Base-by-base conservation (phyloP, 2,329 filamentous ascomycete genomes). In the Scleromitrula shiraiana region DNA sequence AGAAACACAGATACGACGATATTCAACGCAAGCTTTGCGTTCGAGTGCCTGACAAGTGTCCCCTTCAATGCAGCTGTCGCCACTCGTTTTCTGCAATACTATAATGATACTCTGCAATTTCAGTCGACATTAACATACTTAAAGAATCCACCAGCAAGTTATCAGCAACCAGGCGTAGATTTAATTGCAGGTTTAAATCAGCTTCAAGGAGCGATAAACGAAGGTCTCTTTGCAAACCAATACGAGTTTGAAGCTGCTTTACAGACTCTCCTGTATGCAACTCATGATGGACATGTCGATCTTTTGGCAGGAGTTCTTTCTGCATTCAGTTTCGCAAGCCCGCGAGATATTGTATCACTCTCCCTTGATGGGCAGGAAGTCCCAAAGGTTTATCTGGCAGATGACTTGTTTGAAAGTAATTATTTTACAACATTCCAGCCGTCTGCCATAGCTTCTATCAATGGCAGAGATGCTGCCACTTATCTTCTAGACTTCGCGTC, bases 221-320 rank as follows among this genome's bases (percentile, higher is more conserved):
- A 60, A 6, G 68, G 68, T 2, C 60, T 60, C 3, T 80, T 71
- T 53, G 58, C 62, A 3, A 74, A 69, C 58, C 73, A 80, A 54
- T 78, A 73, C 59, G 71, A 77, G 8, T 78, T 80, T 53, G 74
- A 79, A 53, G 55, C 66, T 6, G 73, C 75, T 10, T 66, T 86
- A 3, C 72, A 74, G 63, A 75, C 15, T 64, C 78, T 45, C 65
- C 68, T 44, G 64, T 55, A 53, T 30, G 35, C 68, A 2, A 74
- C 78, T 1, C 78, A 84, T 54, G 82, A 87, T 58, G 77, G 77
- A 0, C 82, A 87, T 58, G 76, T 82, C 39, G 65, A 66, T 2
- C 78, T 73, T 53, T 59, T 69, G 7, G 73, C 75, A 2, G 74
- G 77, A 45, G 66, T 72, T 6, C 67, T 78, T 1, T 40, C 44